Conservation (phyloP, 306 rosid species). For the Quercus suber region DNA sequence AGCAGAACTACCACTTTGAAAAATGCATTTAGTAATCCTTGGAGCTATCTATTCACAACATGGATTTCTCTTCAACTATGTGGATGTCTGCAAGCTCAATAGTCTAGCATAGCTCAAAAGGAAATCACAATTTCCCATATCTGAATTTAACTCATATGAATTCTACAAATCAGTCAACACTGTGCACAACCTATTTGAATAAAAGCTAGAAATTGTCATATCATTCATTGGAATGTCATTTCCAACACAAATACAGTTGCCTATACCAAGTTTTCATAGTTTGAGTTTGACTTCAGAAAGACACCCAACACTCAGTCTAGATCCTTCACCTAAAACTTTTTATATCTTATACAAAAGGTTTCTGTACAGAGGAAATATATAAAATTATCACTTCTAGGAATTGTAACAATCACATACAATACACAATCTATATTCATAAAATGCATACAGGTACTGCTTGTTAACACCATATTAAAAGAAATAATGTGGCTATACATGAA, state of each 20-base stretch:
- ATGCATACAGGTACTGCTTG: not conserved
- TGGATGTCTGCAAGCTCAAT: not conserved
- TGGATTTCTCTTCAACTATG: not conserved
- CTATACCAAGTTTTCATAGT: not conserved
- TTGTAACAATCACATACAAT: not conserved
- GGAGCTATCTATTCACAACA: not conserved
- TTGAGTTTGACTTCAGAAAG: not conserved
- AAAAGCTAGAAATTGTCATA: not conserved
- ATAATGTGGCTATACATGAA: not conserved
- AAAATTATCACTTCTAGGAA: not conserved
- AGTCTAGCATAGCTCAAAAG: not conserved
- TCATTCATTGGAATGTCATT: not conserved
- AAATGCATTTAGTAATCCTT: not conserved
- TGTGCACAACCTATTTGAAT: not conserved
- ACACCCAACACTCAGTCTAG: not conserved
- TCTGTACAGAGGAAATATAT: not conserved
- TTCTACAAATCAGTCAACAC: not conserved
- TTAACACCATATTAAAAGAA: not conserved
- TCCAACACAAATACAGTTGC: not conserved
- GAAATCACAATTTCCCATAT: not conserved
- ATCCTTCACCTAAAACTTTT: not conserved
- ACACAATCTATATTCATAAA: not conserved
- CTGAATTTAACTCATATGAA: constrained; percentile 6
- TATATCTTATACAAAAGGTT: not conserved
- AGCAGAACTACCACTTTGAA: not conserved